These are phyloP conservation scores for Eucalyptus lansdowneana DNA, from an alignment of 345 rosid species.

Conservation along the genomic window DNA sequence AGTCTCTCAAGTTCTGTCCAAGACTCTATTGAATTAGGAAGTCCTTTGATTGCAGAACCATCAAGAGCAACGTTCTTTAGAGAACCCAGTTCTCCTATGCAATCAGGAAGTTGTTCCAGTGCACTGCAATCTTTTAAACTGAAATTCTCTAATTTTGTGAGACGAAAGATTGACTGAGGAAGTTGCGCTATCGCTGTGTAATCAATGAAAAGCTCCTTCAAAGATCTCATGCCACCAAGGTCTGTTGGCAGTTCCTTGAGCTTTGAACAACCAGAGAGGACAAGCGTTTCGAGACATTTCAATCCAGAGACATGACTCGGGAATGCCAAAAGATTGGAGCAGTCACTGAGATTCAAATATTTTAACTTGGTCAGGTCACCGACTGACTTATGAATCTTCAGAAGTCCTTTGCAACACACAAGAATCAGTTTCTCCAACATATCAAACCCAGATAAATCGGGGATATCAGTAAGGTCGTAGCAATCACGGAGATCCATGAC, in stretches of 20 bases:
- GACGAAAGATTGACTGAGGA: slow-evolving; percentile 24
- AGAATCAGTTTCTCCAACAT: slow-evolving; percentile 30
- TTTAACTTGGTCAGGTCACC: slow-evolving; percentile 12
- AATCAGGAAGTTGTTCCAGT: slow-evolving; percentile 14
- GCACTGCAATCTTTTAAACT: slow-evolving; percentile 10
- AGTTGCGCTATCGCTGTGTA: slow-evolving; percentile 20
- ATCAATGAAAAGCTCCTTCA: slow-evolving; percentile 30
- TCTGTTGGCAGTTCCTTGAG: slow-evolving; percentile 22
- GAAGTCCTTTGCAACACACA: slow-evolving; percentile 11
- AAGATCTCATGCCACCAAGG: slow-evolving; percentile 26
- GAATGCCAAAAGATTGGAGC: slow-evolving; percentile 19
- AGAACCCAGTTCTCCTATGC: slow-evolving; percentile 16
- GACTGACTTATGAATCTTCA: slow-evolving; percentile 20
- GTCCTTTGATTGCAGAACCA: slow-evolving; percentile 12
- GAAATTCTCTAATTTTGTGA: slow-evolving; percentile 27
- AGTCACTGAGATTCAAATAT: slow-evolving; percentile 19
- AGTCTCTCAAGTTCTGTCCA: slow-evolving; percentile 24
- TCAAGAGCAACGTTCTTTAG: slow-evolving; percentile 21
- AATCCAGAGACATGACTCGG: slow-evolving; percentile 30
- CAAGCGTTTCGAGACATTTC: slow-evolving; percentile 19
- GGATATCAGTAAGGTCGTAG: slow-evolving; percentile 12
- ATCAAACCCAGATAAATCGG: slow-evolving; percentile 20
- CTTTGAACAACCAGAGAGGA: slow-evolving; percentile 20
- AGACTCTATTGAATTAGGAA: slow-evolving; percentile 20
- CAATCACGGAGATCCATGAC: slow-evolving; percentile 28